Percentiles rank a stretch among this genome's conserved stretches.
These are phyloP conservation scores for Prunus kanzakura DNA, from an alignment of 306 rosid species.

Conservation along the genomic window DNA sequence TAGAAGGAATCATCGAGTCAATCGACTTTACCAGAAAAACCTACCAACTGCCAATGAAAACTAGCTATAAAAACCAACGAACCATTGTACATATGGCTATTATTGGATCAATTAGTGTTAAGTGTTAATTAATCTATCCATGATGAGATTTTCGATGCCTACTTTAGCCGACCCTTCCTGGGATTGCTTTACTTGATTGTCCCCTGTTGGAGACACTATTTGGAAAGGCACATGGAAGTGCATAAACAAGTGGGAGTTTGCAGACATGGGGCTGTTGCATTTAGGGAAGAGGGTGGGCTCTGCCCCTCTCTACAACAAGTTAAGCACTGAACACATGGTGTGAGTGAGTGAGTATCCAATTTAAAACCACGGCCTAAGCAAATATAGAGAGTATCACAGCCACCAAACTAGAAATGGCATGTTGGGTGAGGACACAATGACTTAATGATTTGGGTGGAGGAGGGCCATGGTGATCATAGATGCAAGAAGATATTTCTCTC, in stretches of 20 bases:
- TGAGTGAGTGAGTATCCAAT: neutral
- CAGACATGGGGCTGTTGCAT: conserved; percentile 2
- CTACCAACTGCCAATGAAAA: conserved; percentile 51
- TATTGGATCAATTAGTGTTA: conserved; percentile 7
- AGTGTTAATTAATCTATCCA: conserved; percentile 16
- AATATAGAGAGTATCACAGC: no score
- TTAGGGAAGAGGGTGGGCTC: neutral
- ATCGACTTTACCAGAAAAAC: conserved; percentile 61
- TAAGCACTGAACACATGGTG: neutral
- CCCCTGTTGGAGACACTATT: neutral
- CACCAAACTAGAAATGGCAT: no score
- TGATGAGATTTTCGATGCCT: neutral
- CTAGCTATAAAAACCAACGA: conserved; percentile 21
- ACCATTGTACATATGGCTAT: conserved; percentile 8
- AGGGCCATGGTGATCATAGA: no score
- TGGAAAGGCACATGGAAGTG: conserved; percentile 2
- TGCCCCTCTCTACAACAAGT: neutral
- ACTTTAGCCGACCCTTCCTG: neutral
- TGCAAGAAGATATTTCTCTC: no score
- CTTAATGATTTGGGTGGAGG: no score
- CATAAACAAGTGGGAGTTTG: neutral
- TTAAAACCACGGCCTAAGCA: no score
- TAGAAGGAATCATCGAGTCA: conserved; percentile 32
- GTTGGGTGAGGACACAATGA: no score
- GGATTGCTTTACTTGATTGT: neutral